Percentiles rank a stretch among this genome's conserved stretches.
These are phyloP conservation scores for Carpinus viminea DNA, from an alignment of 306 rosid genomes.

Conservation along the genomic window DNA sequence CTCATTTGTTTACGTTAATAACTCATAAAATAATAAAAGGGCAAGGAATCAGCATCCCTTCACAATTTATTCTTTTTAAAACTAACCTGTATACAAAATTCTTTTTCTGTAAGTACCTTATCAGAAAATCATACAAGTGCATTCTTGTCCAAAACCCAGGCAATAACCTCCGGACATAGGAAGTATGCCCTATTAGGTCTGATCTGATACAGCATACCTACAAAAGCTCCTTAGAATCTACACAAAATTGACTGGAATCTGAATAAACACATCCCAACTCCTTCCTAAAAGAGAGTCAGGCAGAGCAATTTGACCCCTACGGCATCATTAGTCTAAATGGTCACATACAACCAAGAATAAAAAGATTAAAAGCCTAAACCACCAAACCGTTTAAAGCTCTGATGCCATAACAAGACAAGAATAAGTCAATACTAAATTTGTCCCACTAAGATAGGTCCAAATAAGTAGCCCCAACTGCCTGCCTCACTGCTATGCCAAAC, in stretches of 20 bases:
- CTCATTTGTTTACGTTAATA: too few species aligned
- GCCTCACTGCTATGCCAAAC: neutral
- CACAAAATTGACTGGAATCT: neutral
- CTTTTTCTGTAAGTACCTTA: neutral
- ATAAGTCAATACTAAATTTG: neutral
- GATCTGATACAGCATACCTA: neutral
- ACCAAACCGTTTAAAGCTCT: neutral
- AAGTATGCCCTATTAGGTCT: neutral
- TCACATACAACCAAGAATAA: neutral
- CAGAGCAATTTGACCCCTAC: neutral
- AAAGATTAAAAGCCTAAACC: neutral
- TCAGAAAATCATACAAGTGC: neutral
- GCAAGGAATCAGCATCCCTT: neutral
- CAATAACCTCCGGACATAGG: neutral
- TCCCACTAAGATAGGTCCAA: neutral
- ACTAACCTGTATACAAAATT: neutral
- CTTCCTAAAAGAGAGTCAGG: neutral
- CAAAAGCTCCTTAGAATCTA: neutral
- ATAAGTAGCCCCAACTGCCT: neutral
- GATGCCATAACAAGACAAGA: neutral
- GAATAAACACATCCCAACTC: neutral
- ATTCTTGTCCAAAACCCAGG: neutral
- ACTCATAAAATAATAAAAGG: neutral
- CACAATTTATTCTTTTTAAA: neutral
- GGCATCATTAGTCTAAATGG: neutral